Base-by-base conservation (phyloP, 768 basidiomycete genomes). In the Macrolepiota albuminosa region DNA sequence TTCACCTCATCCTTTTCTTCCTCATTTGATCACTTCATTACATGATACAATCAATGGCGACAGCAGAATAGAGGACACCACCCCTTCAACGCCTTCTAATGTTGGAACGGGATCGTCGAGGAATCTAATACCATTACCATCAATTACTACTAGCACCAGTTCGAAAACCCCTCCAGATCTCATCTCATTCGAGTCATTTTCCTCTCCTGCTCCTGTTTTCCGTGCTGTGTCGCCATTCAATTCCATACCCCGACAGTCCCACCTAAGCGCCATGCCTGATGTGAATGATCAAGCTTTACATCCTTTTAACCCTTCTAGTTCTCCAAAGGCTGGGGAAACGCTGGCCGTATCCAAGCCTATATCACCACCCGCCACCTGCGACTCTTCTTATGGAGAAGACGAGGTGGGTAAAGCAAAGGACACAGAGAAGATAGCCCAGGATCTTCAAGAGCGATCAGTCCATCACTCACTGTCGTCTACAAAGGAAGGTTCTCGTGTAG, bases 101-200 rank as follows among this genome's bases (percentile, higher is more conserved):
- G 5, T 42, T 29, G 40, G 26, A 18, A 31, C 18, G 26, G 13
- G 40, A 29, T 43, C 18, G 29, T 21, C 10, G 18, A 42, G 26
- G 11, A 43, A 43, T 31, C 4, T 14, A 4, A 21, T 29, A 6
- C 26, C 29, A n/a, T 18, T n/a, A n/a, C 26, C 18, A n/a, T 29
- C 53, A 10, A 24, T 36, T 11, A 53, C 14, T 40, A 9, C 31
- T 29, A 37, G 42, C 48, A 26, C 29, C 40, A 43, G 18, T 31
- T 21, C 39, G 50, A 50, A 39, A 47, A 56, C 43, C 16, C 51
- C 58, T 26, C 34, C 21, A 26, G 75, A 73, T 61, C 72, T 76
- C 39, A 75, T 78, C 37, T 74, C 73, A 39, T 74, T 81, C 56
- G 80, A 82, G 65, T 76, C 79, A 24, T 72, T 78, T 64, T 70